Evolutionary conservation across 2,329 filamentous ascomycete genomes (phyloP).

Genomic region (Cercospora zeae-maydis): DNA sequence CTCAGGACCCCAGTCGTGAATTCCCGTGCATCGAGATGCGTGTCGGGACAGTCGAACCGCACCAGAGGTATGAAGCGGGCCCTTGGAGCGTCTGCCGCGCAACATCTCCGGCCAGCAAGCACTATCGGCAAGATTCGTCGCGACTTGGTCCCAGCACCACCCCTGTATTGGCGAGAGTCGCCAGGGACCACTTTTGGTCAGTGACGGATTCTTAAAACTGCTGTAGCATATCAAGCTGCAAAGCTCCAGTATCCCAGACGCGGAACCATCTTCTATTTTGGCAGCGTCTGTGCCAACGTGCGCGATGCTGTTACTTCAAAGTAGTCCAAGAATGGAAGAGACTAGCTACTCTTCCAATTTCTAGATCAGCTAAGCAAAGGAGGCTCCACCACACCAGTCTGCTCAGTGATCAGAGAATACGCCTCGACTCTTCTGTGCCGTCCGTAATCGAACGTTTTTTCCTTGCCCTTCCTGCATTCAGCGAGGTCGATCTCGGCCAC

Average conservation of each 20-base stretch:
- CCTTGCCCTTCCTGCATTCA: constrained; percentile 48
- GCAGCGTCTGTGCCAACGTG: neutral
- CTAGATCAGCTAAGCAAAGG: constrained; percentile 26
- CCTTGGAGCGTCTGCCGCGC: too few relatives aligned
- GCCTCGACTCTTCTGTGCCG: constrained; percentile 46
- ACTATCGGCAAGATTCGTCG: neutral
- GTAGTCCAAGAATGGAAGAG: neutral
- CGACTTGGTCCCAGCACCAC: too few relatives aligned
- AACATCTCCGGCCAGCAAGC: too few relatives aligned
- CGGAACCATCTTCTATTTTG: too few relatives aligned
- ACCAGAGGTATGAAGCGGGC: neutral
- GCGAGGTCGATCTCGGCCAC: constrained; percentile 51
- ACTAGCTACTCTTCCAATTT: constrained; percentile 12
- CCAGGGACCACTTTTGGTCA: neutral
- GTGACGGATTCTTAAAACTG: neutral
- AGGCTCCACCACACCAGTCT: constrained; percentile 43
- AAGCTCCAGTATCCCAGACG: neutral
- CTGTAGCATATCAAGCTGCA: neutral
- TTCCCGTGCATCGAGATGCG: neutral
- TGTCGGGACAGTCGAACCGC: neutral
- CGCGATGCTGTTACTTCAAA: neutral
- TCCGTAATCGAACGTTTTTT: constrained; percentile 47
- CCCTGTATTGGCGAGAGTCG: too few relatives aligned
- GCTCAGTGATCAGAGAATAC: constrained; percentile 41
- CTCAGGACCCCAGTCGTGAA: neutral